Evolutionary conservation across 73 alveolate genomes (phyloP).

Genomic region (Tetrahymena elliotti): DNA sequence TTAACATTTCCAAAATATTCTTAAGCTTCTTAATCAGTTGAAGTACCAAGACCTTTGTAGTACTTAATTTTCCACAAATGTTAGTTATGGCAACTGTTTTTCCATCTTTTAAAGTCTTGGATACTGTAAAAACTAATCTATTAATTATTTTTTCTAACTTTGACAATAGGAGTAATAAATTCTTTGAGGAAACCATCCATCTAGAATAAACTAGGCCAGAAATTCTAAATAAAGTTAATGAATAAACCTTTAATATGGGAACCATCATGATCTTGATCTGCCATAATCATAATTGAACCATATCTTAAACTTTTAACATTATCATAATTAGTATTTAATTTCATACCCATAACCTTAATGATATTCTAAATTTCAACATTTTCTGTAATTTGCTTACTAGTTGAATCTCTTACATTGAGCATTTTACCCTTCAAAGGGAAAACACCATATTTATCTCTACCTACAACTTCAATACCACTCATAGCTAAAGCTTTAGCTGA

Average conservation of each 20-base stretch:
- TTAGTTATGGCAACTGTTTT: slow-evolving; percentile 68
- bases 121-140: slow-evolving; percentile 84
- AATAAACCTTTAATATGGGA: slow-evolving; percentile 99
- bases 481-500: slow-evolving; percentile 98
- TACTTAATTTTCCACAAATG: slow-evolving; percentile 87
- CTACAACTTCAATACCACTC: slow-evolving; percentile 97
- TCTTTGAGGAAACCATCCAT: slow-evolving; percentile 91
- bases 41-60: slow-evolving; percentile 99
- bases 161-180: slow-evolving; percentile 98
- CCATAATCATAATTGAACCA: slow-evolving; percentile 98
- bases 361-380: slow-evolving; percentile 94
- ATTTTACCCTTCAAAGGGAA: slow-evolving; percentile 98
- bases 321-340: slow-evolving; percentile 84
- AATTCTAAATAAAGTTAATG: slow-evolving; percentile 91
- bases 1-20: slow-evolving; percentile 92
- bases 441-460: slow-evolving; percentile 97
- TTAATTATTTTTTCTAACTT: slow-evolving; percentile 83
- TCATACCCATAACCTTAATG: slow-evolving; percentile 92
- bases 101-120: slow-evolving; percentile 64
- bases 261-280: slow-evolving; percentile 99
- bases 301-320: slow-evolving; percentile 87
- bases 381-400: slow-evolving; percentile 71
- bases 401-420: slow-evolving; percentile 95
- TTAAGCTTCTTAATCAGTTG: slow-evolving; percentile 97
- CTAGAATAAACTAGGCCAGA: slow-evolving; percentile 96